phyloP scores from a whole-genome alignment of 2,329 filamentous ascomycete genomes.

The Metarhizium rileyi region DNA sequence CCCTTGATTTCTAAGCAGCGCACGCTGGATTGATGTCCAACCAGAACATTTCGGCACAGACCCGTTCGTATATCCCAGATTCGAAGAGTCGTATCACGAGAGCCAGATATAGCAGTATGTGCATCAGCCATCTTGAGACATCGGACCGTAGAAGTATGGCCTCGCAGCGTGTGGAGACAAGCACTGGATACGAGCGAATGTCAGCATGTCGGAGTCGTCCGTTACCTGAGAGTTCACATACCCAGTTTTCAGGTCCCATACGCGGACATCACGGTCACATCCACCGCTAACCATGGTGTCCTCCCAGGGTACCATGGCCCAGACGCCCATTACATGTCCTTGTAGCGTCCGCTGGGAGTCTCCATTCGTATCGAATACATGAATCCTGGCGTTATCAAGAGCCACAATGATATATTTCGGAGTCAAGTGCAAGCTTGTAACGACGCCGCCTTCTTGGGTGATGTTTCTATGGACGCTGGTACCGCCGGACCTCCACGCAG shows the following conservation, averaged over 20 bases:
- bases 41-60: constrained; percentile 80
- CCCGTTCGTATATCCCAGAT: constrained; percentile 92
- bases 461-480: constrained; percentile 75
- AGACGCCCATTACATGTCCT: constrained; percentile 97
- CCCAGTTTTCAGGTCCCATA: constrained; percentile 94
- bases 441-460: constrained; percentile 91
- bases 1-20: constrained; percentile 92
- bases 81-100: constrained; percentile 84
- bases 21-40: constrained; percentile 92
- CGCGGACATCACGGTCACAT: constrained; percentile 90
- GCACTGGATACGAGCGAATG: constrained; percentile 36
- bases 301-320: constrained; percentile 98
- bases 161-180: constrained; percentile 74
- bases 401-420: constrained; percentile 96
- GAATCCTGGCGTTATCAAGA: constrained; percentile 95
- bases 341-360: constrained; percentile 80
- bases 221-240: constrained; percentile 33
- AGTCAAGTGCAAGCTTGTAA: constrained; percentile 90
- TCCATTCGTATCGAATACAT: constrained; percentile 91
- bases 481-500: constrained; percentile 92
- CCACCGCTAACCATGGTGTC: constrained; percentile 92
- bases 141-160: constrained; percentile 91
- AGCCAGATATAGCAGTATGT: constrained; percentile 92
- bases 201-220: constrained; percentile 9
- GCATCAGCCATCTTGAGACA: constrained; percentile 96